Evolutionary conservation across 805 yeast species (phyloP), one percentile per base, ranked within the genome.

Genomic region (Starmera pachycereana): DNA sequence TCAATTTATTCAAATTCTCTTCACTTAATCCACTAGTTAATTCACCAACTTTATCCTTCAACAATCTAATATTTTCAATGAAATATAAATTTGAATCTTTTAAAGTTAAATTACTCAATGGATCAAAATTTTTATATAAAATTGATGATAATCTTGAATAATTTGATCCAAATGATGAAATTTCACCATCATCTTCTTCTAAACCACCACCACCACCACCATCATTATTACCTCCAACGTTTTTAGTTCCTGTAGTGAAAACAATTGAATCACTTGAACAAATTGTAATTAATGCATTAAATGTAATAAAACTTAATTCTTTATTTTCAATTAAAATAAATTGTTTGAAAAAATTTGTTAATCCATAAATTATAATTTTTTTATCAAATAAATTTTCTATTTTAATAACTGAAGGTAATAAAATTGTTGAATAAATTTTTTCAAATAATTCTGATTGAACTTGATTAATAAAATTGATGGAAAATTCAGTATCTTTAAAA

Each of bases 151-250:
- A 66, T 53, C 74, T 78, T 39, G 94, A 84, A 60, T 76, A 92
- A 39, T 80, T 76, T 0, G 96, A 81, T 2, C 97, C 97, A 61
- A 89, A 92, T 3, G 92, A 68, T 0, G 88, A 62, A 37, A 81
- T 71, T 45, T 88, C 95, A 39, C 82, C 88, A 28, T 72, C 51
- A 47, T 80, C 81, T 33, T 65, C 58, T 4, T 61, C 44, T 41
- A 63, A 65, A 2, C 61, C 68, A 35, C 66, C 45, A 37, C 60
- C 65, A 33, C 68, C 64, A n/a, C 52, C 50, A 14, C 58, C n/a
- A n/a, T n/a, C n/a, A n/a, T n/a, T n/a, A n/a, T n/a, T n/a, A n/a
- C n/a, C n/a, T n/a, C n/a, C 65, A 32, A 59, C 43, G 35, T 60
- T 59, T 22, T 49, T 45, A 16, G 47, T 44, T 3, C 33, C 33